Conservation (phyloP, 371 early-diverging fungal genomes). For the Rhizomucor miehei region DNA sequence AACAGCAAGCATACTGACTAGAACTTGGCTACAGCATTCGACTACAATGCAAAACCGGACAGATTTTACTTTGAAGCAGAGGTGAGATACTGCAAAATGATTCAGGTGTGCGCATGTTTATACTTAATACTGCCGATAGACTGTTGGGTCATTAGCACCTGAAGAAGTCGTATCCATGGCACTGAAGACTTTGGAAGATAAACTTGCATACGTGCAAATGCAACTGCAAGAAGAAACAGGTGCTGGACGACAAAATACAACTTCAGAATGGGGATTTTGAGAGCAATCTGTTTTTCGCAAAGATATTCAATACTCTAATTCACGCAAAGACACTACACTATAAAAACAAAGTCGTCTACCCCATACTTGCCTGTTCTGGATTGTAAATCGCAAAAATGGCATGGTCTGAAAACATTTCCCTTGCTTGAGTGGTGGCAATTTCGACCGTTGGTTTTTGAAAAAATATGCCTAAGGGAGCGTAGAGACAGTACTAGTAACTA, state of each 20-base stretch:
- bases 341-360: no score
- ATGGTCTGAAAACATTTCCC: no score
- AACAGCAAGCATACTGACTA: background rate
- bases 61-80: conserved; percentile 90
- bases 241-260: conserved; percentile 37
- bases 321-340: no score
- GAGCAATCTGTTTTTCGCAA: no score
- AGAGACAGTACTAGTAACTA: no score
- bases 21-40: conserved; percentile 60
- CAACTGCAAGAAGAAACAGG: conserved; percentile 68
- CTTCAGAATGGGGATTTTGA: conserved; percentile 23
- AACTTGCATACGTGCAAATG: conserved; percentile 76
- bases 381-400: no score
- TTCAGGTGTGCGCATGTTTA: no score
- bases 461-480: no score
- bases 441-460: no score
- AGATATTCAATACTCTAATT: no score
- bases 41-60: conserved; percentile 83
- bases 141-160: conserved; percentile 86
- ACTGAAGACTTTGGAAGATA: conserved; percentile 78
- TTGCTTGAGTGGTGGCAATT: no score
- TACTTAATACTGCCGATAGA: conserved; percentile 27
- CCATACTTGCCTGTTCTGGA: no score
- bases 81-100: conserved; percentile 34
- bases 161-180: conserved; percentile 84